phyloP scores from a whole-genome alignment of 2,329 filamentous ascomycete genomes.

The Periconia sp. region DNA sequence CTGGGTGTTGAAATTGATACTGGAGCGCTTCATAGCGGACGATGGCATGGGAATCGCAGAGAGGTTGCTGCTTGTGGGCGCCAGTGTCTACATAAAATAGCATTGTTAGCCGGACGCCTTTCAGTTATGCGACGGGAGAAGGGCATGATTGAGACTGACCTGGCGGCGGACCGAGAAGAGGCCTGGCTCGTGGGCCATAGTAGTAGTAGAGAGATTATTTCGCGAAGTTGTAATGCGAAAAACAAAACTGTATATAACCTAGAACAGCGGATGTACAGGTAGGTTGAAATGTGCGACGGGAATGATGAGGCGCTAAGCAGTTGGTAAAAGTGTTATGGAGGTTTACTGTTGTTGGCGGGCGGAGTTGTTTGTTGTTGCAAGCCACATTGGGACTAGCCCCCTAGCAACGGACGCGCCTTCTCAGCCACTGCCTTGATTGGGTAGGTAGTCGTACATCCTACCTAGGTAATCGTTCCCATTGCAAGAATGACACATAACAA shows the following conservation, averaged over 20 bases:
- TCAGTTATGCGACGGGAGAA: conserved; percentile 13
- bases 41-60: conserved; percentile 82
- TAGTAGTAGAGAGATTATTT: background rate
- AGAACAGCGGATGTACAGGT: background rate
- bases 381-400: conserved; percentile 18
- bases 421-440: too few species aligned
- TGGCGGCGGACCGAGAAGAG: conserved; percentile 94
- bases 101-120: conserved; percentile 13
- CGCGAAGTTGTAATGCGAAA: conserved; percentile 1
- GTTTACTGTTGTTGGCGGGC: conserved; percentile 7
- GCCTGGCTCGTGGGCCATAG: conserved; percentile 52
- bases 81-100: conserved; percentile 69
- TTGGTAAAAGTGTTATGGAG: conserved; percentile 17
- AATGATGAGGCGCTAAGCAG: conserved; percentile 7
- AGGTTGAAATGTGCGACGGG: background rate
- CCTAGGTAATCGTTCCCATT: too few species aligned
- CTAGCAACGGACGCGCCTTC: conserved; percentile 15
- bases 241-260: background rate
- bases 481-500: background rate
- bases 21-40: conserved; percentile 92
- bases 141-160: conserved; percentile 56
- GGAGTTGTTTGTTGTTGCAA: conserved; percentile 37
- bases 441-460: too few species aligned
- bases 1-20: conserved; percentile 69
- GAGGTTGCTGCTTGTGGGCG: conserved; percentile 78